These are phyloP conservation scores for Penicillium cosmopolitanum DNA, from an alignment of 495 filamentous ascomycete genomes.

Conservation along the genomic window DNA sequence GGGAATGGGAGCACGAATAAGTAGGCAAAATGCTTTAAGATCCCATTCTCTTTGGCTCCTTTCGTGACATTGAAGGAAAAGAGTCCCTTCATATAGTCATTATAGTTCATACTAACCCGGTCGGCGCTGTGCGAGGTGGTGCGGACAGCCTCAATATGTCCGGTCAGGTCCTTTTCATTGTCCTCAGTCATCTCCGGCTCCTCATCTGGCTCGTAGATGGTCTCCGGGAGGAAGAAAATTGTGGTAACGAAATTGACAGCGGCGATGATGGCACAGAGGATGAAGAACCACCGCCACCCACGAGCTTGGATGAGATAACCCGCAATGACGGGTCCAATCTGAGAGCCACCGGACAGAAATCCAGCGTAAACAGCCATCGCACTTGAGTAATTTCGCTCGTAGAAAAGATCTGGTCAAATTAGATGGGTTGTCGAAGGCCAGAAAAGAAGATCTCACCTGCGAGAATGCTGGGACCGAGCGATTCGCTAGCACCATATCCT, in stretches of 20 bases:
- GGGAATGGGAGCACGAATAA: slow-evolving; percentile 40
- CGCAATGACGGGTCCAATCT: slow-evolving; percentile 37
- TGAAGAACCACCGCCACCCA: slow-evolving; percentile 42
- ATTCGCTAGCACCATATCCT: slow-evolving; percentile 41
- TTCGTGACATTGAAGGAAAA: slow-evolving; percentile 30
- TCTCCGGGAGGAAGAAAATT: slow-evolving; percentile 37
- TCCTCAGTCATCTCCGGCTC: slow-evolving; percentile 18
- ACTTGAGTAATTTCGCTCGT: slow-evolving; percentile 43
- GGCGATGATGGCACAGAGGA: slow-evolving; percentile 36
- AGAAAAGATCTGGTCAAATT: slow-evolving; percentile 34
- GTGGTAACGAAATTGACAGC: slow-evolving; percentile 34
- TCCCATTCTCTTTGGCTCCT: slow-evolving; percentile 21
- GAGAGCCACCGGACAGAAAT: slow-evolving; percentile 41
- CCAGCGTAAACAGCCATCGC: slow-evolving; percentile 45
- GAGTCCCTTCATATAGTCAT: slow-evolving; percentile 33
- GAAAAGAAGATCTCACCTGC: slow-evolving; percentile 26
- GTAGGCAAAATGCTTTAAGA: slow-evolving; percentile 24
- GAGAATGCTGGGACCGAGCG: slow-evolving; percentile 43
- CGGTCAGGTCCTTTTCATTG: slow-evolving; percentile 17
- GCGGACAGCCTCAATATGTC: slow-evolving; percentile 26
- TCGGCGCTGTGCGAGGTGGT: slow-evolving; percentile 16
- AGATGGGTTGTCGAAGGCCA: neutral
- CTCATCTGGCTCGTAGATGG: slow-evolving; percentile 30
- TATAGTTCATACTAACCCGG: slow-evolving; percentile 25
- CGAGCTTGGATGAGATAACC: slow-evolving; percentile 34